Conservation (phyloP, 1,284 basidiomycete genomes). For the Sphaerobolus stellatus region DNA sequence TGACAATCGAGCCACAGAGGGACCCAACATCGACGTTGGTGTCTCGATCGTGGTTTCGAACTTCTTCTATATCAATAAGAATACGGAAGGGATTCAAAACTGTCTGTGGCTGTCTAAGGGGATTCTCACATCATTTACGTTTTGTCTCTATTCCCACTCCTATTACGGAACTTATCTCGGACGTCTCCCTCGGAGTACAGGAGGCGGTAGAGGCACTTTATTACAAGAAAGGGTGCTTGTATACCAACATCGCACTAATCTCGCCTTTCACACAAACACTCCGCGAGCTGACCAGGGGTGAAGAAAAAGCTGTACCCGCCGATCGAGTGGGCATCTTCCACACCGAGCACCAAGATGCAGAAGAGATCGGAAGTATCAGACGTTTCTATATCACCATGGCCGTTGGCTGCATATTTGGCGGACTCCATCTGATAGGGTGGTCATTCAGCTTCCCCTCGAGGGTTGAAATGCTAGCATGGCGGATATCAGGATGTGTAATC, state of each 20-base stretch:
- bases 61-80: no score
- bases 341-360: not conserved
- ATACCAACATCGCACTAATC: not conserved
- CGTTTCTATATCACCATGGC: not conserved
- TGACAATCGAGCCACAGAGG: no score
- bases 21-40: no score
- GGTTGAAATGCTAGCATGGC: not conserved
- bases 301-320: not conserved
- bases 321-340: not conserved
- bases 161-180: no score
- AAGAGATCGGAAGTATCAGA: not conserved
- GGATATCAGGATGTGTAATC: not conserved
- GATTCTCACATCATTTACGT: no score
- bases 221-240: no score
- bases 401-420: not conserved
- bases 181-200: no score
- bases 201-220: no score
- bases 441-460: not conserved
- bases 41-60: no score
- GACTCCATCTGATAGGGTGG: not conserved
- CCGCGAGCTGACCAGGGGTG: not conserved
- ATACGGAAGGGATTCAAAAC: no score
- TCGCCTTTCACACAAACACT: not conserved
- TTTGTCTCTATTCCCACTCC: no score
- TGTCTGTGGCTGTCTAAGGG: no score